Percentiles rank a stretch among this genome's conserved stretches.
These are phyloP conservation scores for Populus trichocarpa DNA, from an alignment of 441 rosid species.

Conservation along the genomic window DNA sequence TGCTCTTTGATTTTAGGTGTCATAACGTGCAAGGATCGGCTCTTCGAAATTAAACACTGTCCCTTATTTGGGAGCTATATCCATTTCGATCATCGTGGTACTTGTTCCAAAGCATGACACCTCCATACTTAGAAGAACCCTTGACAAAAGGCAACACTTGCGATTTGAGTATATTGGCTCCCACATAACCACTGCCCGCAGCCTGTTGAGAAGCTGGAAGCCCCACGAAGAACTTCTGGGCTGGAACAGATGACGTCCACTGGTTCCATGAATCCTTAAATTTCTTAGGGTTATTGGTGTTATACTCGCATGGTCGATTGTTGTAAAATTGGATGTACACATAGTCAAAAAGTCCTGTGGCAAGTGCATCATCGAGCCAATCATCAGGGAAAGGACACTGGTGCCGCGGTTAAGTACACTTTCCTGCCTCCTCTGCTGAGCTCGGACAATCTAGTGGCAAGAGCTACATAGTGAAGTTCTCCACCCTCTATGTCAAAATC, in stretches of 20 bases:
- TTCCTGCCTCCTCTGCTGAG: background rate
- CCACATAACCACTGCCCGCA: slow-evolving; percentile 20
- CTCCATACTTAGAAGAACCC: slow-evolving; percentile 24
- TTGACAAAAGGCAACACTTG: slow-evolving; percentile 23
- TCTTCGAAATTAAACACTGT: slow-evolving; percentile 1
- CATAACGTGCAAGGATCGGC: background rate
- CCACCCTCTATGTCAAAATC: background rate
- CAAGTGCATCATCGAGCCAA: background rate
- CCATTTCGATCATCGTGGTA: slow-evolving; percentile 9
- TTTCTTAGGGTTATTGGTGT: background rate
- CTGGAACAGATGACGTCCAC: background rate
- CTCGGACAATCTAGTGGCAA: slow-evolving; percentile 2
- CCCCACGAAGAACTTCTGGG: slow-evolving; percentile 16
- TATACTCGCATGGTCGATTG: background rate
- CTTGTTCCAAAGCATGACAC: slow-evolving; percentile 22
- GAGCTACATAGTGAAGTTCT: background rate
- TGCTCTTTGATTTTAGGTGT: background rate
- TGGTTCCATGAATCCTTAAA: slow-evolving; percentile 18
- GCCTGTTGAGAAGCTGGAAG: slow-evolving; percentile 11
- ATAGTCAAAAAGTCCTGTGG: background rate
- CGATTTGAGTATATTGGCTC: background rate
- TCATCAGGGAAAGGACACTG: slow-evolving; percentile 13
- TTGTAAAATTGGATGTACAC: background rate
- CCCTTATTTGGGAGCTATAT: slow-evolving; percentile 14
- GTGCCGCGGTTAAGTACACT: slow-evolving; percentile 23